phyloP scores from a whole-genome alignment of 768 basidiomycete genomes.

The Rhizopogon roseolus region DNA sequence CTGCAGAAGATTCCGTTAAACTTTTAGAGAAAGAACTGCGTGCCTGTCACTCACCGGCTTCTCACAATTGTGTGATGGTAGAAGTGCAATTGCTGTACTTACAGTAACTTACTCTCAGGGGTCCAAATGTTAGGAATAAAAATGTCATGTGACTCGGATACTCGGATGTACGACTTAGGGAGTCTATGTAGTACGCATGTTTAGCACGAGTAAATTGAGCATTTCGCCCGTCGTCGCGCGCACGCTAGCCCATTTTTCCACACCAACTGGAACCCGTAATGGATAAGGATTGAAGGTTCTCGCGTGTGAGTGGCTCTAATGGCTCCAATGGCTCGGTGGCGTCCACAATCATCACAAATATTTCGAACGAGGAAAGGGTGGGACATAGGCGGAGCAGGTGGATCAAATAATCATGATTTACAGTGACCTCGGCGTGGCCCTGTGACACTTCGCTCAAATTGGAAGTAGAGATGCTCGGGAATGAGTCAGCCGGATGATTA shows the following conservation, averaged over 20 bases:
- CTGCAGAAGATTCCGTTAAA: constrained; percentile 4
- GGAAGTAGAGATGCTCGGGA: constrained; percentile 3
- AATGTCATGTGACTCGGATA: too few species aligned
- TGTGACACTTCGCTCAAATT: constrained; percentile 8
- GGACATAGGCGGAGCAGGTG: background rate
- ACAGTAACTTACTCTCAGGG: too few species aligned
- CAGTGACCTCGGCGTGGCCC: constrained; percentile 9
- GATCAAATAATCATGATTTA: background rate
- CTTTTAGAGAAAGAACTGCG: too few species aligned
- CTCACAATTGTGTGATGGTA: too few species aligned
- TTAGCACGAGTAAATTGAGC: too few species aligned
- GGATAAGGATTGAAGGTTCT: constrained; percentile 7
- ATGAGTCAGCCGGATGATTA: background rate
- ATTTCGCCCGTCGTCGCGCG: too few species aligned
- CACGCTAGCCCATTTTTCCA: too few species aligned
- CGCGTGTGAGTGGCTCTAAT: constrained; percentile 9
- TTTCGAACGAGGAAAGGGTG: background rate
- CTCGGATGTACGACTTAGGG: too few species aligned
- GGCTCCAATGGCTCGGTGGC: background rate
- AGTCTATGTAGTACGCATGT: too few species aligned
- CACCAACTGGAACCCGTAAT: constrained; percentile 4
- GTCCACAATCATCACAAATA: background rate
- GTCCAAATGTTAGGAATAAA: too few species aligned
- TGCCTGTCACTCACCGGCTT: too few species aligned
- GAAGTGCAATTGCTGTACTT: too few species aligned